These are phyloP conservation scores for Rheum nobile DNA, from an alignment of 148 eudicot genomes.

Conservation along the genomic window DNA sequence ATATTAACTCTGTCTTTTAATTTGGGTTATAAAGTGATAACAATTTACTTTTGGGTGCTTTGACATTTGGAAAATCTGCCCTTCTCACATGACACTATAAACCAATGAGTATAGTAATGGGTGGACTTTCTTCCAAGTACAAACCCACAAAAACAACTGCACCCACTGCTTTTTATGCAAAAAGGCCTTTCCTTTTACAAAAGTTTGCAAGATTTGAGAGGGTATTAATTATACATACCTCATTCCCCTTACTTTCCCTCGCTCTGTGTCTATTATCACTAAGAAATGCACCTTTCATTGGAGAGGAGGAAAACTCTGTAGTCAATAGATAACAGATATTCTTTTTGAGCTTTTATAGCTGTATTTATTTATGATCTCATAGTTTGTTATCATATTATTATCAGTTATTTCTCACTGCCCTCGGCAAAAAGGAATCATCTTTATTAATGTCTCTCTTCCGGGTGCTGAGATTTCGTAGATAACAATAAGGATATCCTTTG, in stretches of 20 bases:
- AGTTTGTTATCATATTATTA: conserved; percentile 8
- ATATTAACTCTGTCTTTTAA: not conserved
- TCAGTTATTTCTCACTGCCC: not conserved
- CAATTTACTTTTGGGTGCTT: conserved; percentile 22
- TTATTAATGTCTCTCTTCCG: not conserved
- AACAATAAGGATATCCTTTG: conserved; percentile 24
- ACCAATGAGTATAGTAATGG: not conserved
- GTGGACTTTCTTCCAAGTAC: conserved; percentile 26
- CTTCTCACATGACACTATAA: not conserved
- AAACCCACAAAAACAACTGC: conserved; percentile 7
- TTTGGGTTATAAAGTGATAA: conserved; percentile 8
- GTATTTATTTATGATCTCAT: conserved; percentile 13
- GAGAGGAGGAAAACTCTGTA: not conserved
- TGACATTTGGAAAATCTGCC: conserved; percentile 32
- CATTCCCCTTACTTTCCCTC: not conserved
- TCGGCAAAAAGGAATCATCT: conserved; percentile 6
- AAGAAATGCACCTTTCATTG: not conserved
- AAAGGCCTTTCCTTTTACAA: conserved; percentile 32
- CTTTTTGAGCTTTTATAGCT: conserved; percentile 12
- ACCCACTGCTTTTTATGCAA: conserved; percentile 41
- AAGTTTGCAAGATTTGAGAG: conserved; percentile 27
- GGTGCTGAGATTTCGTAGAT: conserved; percentile 22
- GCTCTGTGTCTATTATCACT: not conserved
- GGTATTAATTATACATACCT: not conserved
- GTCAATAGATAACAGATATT: conserved; percentile 42